A percentile compares a stretch with the other conserved stretches of the same genome.
Conservation (phyloP, 306 rosid species). For the Cotoneaster glaucophyllus region DNA sequence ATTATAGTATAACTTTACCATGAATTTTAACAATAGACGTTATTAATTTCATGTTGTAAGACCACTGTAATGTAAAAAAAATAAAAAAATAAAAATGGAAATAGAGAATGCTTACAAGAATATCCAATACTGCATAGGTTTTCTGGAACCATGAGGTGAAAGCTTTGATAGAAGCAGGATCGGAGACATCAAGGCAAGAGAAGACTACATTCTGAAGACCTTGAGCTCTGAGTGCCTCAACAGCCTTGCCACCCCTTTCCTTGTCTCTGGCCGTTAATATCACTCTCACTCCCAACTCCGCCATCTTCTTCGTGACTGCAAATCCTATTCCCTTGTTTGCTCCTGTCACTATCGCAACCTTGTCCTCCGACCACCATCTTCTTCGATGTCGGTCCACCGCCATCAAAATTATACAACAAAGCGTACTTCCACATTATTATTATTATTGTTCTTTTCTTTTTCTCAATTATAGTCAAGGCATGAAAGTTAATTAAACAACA, state of each 20-base stretch:
- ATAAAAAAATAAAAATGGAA: too few relatives aligned
- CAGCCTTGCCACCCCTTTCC: constrained; percentile 49
- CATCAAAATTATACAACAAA: background rate
- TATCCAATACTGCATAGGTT: constrained; percentile 53
- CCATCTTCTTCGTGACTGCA: constrained; percentile 60
- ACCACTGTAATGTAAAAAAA: background rate
- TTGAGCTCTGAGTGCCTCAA: constrained; percentile 32
- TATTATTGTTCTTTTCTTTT: too few relatives aligned
- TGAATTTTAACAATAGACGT: background rate
- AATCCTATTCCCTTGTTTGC: constrained; percentile 84
- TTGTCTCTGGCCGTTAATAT: constrained; percentile 63
- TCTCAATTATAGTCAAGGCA: too few relatives aligned
- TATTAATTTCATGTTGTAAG: background rate
- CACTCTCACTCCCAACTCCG: constrained; percentile 57
- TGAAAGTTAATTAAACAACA: background rate
- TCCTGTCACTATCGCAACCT: constrained; percentile 81
- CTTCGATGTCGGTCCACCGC: background rate
- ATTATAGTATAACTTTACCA: background rate
- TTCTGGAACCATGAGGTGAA: constrained; percentile 49
- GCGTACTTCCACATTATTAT: too few relatives aligned
- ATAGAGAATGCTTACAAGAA: constrained; percentile 35
- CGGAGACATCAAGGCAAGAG: constrained; percentile 54
- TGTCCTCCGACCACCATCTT: constrained; percentile 88
- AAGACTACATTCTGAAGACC: constrained; percentile 40
- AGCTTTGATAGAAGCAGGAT: constrained; percentile 47